Base-by-base conservation (phyloP, 225 moss, liverwort and hornwort species). In the Physcomitrium patens region DNA sequence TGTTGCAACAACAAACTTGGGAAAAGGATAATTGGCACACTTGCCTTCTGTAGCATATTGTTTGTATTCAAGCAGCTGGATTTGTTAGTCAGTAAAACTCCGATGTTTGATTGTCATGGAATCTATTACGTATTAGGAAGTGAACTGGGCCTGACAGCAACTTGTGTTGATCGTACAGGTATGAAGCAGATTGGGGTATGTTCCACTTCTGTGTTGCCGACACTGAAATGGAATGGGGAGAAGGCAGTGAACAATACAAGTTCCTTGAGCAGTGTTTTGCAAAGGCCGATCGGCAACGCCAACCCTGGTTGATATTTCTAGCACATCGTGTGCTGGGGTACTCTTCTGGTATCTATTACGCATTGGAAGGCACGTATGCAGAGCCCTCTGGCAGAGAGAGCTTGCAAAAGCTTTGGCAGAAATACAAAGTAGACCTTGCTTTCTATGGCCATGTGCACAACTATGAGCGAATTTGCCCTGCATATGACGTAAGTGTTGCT, bases 271-370 rank as follows among this genome's bases (percentile, higher is more conserved):
- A 91, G 37, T 95, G 94, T 73, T 78, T 95, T 55, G 78, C 82
- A 9, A 77, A 86, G 52, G 91, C 86, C 51, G 92, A 95, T 78
- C 80, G 95, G 78, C 84, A 91, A 63, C 83, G 73, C 19, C 95
- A 95, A 67, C 92, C 95, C 9, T 95, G 95, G 95, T 76, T 95
- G 65, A 89, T 93, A 76, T 93, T 93, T 75, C n/a, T 93, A 43
- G 93, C 81, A 17, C 93, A 93, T 81, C 86, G 89, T 28, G 86
- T 89, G 45, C 80, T 93, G 41, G 89, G 91, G 24, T 91, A 93
- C 74, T 89, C 93, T 18, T 88, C 93, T 28, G 89, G 81, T 18
- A 13, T 70, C 13, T 60, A 47, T 63, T 93, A 91, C 54, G 58
- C 70, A 7, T 12, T 50, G 43, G 68, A 79, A 74, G 93, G 93